Evolutionary conservation across 1,139 yeast genomes (phyloP).

Genomic region (Debaryomycetaceae sp.): DNA sequence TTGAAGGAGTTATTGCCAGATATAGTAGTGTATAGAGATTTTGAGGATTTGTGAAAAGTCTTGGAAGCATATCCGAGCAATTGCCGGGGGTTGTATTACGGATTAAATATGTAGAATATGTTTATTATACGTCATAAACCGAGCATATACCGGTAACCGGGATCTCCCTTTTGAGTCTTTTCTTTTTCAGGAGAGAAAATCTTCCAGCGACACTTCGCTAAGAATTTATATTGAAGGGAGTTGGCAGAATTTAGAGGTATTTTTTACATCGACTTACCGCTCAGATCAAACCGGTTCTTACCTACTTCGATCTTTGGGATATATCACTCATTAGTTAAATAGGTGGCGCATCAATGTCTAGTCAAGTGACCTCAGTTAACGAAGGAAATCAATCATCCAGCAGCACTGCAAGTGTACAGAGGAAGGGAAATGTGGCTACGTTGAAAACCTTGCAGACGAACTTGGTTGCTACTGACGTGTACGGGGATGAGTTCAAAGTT

Average conservation of each 20-base stretch:
- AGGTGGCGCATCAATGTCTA: conserved; percentile 4
- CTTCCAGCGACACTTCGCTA: conserved; percentile 1
- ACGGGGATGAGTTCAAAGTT: conserved; percentile 55
- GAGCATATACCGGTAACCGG: neutral
- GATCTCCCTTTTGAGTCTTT: neutral
- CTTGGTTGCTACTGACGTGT: conserved; percentile 47
- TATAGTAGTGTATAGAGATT: too few relatives aligned
- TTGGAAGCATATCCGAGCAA: too few relatives aligned
- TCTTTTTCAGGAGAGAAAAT: neutral
- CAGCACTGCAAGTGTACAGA: conserved; percentile 16
- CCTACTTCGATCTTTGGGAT: neutral
- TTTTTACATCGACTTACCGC: neutral
- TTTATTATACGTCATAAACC: too few relatives aligned
- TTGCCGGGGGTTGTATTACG: too few relatives aligned
- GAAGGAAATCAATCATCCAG: conserved; percentile 2
- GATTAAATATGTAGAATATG: too few relatives aligned
- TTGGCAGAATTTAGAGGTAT: neutral
- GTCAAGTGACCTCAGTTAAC: conserved; percentile 6
- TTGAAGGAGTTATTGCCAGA: neutral
- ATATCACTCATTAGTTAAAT: neutral
- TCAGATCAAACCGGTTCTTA: neutral
- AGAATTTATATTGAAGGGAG: neutral
- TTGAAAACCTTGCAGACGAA: conserved; percentile 22
- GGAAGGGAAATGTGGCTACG: conserved; percentile 38
- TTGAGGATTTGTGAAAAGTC: too few relatives aligned